Percentiles rank a stretch among this genome's conserved stretches.
phyloP scores from a whole-genome alignment of 176 grass and related monocot species.

The Cymbopogon citratus region DNA sequence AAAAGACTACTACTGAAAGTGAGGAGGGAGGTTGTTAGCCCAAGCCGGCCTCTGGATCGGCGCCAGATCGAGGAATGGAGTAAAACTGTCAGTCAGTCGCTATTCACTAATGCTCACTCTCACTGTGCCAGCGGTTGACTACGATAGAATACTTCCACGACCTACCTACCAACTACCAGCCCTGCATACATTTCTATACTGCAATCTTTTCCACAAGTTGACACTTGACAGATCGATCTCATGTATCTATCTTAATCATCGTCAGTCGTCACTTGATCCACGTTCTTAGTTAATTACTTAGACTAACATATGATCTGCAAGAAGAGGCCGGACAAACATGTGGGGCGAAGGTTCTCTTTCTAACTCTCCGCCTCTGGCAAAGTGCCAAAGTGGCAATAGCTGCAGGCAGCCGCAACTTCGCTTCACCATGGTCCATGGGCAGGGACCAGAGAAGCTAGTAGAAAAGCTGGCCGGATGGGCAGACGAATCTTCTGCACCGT shows the following conservation, averaged over 20 bases:
- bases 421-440: neutral
- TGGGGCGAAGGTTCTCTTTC: constrained; percentile 15
- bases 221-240: no score
- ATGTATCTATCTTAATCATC: neutral
- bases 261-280: neutral
- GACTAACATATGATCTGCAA: no score
- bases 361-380: neutral
- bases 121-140: neutral
- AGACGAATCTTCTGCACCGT: constrained; percentile 3
- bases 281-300: neutral
- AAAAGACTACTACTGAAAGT: no score
- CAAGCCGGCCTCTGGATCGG: constrained; percentile 14
- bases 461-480: neutral
- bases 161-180: neutral
- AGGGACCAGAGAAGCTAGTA: neutral
- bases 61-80: constrained; percentile 7
- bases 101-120: neutral
- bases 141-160: neutral
- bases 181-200: no score
- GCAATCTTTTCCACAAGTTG: no score
- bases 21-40: neutral
- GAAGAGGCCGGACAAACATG: neutral
- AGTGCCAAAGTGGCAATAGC: neutral
- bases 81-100: neutral
- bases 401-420: neutral